Evolutionary conservation across 2,329 filamentous ascomycete species (phyloP), one percentile per base, ranked within the genome.

Genomic region (Aspergillus oerlinghausenensis): DNA sequence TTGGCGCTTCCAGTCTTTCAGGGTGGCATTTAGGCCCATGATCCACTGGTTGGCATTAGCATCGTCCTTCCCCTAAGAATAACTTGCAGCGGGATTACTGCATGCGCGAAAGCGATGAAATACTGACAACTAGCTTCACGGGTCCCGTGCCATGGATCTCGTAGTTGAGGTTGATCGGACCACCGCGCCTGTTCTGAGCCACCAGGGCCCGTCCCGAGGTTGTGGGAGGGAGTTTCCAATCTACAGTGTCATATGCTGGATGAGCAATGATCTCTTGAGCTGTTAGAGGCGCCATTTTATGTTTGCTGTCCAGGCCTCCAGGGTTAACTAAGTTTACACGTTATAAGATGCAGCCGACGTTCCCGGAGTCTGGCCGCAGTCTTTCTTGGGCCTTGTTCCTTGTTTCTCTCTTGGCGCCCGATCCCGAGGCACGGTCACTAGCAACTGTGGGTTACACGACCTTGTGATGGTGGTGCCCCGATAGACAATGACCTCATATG

Each of bases 121-220:
- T 38, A 38, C 88, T 62, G 79, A 94, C 90, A 61, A 92, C 78
- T 53, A 95, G 75, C 75, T 88, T 88, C 50, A 81, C 79, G 17
- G 87, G 82, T 0, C 91, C 91, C 55, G 81, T 77, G 52, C 91
- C 91, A 73, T 96, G 90, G 50, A 94, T 79, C 73, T 94, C 89
- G 81, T 89, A 95, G 53, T 84, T 80, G 52, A 96, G 84, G 49
- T 88, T 82, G 58, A 94, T 73, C 1, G 90, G 90, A 0, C 90
- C 89, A 40, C 89, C 89, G 57, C 89, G 82, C 19, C 69, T 57
- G 40, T 77, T 83, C 55, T 82, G 78, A n/a, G 88, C 90, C 28
- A 90, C 89, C 2, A 83, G 74, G 6, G 84, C 68, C 47, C 80
- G 80, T 4, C 87, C 90, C 51, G 81, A 79, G 43, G 79, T 78